phyloP scores from a whole-genome alignment of 192 early-diverging fungal species.

The Gonapodya sp. region DNA sequence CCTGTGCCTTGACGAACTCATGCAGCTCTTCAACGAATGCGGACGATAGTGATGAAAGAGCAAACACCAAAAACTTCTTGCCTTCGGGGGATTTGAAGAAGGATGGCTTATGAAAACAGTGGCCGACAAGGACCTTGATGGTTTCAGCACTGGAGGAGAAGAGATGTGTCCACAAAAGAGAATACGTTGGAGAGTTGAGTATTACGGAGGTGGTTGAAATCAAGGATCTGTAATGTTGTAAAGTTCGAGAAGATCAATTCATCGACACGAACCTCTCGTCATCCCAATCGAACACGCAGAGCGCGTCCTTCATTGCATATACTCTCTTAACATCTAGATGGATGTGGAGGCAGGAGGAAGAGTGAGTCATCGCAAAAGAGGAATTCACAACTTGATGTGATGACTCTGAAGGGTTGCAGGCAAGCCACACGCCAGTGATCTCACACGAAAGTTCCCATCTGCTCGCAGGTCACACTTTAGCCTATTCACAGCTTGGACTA shows the following conservation, averaged over 20 bases:
- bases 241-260: too few species aligned
- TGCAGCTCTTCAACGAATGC: background rate
- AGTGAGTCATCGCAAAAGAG: too few species aligned
- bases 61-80: background rate
- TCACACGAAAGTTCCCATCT: too few species aligned
- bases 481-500: background rate
- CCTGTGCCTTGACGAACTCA: background rate
- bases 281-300: background rate
- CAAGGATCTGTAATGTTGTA: too few species aligned
- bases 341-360: background rate
- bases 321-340: background rate
- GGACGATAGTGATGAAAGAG: background rate
- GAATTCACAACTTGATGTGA: too few species aligned
- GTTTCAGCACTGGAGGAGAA: background rate
- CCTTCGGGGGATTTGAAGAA: background rate
- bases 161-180: too few species aligned
- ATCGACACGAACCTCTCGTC: background rate
- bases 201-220: too few species aligned
- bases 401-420: too few species aligned
- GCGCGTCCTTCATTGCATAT: background rate
- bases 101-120: background rate
- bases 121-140: background rate
- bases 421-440: too few species aligned
- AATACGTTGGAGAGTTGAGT: too few species aligned
- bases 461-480: background rate